Evolutionary conservation across 1,139 yeast genomes (phyloP).

Genomic region (Yamadazyma atmosphaerica): DNA sequence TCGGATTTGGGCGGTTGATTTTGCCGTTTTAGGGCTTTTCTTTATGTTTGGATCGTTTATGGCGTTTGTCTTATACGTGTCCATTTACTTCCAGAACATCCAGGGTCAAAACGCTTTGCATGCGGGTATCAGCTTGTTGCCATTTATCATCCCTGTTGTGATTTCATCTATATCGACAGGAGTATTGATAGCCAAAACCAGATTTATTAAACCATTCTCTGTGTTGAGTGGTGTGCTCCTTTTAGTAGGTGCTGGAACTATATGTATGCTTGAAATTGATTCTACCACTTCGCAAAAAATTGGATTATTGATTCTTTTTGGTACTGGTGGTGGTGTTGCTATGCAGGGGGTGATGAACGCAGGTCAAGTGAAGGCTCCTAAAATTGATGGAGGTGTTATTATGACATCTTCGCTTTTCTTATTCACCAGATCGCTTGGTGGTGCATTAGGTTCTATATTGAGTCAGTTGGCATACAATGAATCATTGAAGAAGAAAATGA

Average conservation of each 20-base stretch:
- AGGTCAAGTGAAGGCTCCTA: constrained; percentile 37
- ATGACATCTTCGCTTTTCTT: constrained; percentile 35
- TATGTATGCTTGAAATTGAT: constrained; percentile 31
- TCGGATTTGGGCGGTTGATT: constrained; percentile 22
- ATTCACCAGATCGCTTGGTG: constrained; percentile 32
- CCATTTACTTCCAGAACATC: constrained; percentile 42
- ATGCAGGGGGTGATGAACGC: constrained; percentile 32
- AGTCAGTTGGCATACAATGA: constrained; percentile 37
- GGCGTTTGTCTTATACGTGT: constrained; percentile 24
- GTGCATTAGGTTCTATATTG: constrained; percentile 33
- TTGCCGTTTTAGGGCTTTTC: constrained; percentile 22
- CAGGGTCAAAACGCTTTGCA: constrained; percentile 31
- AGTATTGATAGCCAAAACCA: constrained; percentile 27
- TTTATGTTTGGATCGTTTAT: constrained; percentile 28
- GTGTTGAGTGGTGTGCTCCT: constrained; percentile 26
- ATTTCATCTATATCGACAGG: constrained; percentile 31
- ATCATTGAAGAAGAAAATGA: constrained; percentile 22
- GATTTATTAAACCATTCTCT: constrained; percentile 31
- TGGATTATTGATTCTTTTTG: constrained; percentile 35
- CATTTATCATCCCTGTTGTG: constrained; percentile 35
- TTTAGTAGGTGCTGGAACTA: constrained; percentile 37
- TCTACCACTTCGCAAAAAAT: constrained; percentile 26
- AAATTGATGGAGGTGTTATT: constrained; percentile 36
- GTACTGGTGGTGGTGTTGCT: constrained; percentile 30
- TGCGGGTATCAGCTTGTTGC: constrained; percentile 40